Percentiles rank a stretch among this genome's conserved stretches.
Conservation (phyloP, 768 basidiomycete species). For the Serendipita sp. region DNA sequence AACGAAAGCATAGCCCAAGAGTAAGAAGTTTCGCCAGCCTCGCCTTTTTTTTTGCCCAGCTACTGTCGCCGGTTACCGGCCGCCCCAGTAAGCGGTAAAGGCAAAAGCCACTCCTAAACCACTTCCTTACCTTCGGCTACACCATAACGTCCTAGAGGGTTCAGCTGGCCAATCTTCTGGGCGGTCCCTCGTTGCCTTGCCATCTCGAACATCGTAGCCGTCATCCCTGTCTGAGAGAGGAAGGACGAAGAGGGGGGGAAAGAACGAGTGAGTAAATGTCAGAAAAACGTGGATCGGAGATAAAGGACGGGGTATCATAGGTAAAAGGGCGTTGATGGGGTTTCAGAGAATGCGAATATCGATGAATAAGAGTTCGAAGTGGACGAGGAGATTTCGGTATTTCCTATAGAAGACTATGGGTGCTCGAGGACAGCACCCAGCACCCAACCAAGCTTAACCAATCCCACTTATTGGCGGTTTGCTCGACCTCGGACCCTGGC, state of each 20-base stretch:
- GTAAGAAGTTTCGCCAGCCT: too few species aligned
- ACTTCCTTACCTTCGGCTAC: constrained; percentile 47
- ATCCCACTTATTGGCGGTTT: too few species aligned
- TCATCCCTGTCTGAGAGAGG: constrained; percentile 60
- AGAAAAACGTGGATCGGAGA: neutral
- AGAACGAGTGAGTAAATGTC: neutral
- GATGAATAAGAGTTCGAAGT: too few species aligned
- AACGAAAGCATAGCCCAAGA: too few species aligned
- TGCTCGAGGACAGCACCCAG: too few species aligned
- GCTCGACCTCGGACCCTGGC: too few species aligned
- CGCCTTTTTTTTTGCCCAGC: too few species aligned
- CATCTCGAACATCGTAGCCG: constrained; percentile 51
- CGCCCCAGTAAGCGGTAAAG: constrained; percentile 7
- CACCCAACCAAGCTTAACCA: too few species aligned
- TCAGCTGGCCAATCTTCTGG: constrained; percentile 66
- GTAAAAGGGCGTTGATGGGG: neutral
- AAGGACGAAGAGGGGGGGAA: neutral
- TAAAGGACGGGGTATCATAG: neutral
- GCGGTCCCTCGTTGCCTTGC: constrained; percentile 61
- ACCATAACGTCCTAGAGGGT: constrained; percentile 70
- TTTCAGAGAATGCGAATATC: too few species aligned
- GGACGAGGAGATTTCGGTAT: too few species aligned
- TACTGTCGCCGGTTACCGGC: neutral
- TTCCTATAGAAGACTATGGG: too few species aligned
- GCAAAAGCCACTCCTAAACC: neutral